Conservation (phyloP, 129 eudicot genomes). For the Lactuca saligna region DNA sequence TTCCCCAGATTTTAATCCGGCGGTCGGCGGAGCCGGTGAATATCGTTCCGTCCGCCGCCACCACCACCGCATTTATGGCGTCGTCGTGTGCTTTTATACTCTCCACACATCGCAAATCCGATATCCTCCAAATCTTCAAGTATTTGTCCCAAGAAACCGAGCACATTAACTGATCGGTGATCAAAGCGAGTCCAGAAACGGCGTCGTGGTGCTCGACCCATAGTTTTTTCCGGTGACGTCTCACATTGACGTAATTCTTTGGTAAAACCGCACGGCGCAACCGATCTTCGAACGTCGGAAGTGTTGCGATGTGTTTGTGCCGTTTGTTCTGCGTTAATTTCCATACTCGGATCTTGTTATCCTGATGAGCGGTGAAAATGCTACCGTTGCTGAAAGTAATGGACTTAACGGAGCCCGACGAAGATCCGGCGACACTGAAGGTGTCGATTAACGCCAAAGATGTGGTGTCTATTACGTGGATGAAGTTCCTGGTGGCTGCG, state of each 20-base stretch:
- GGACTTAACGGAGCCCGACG: slow-evolving; percentile 63
- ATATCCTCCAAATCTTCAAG: slow-evolving; percentile 54
- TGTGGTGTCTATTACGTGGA: slow-evolving; percentile 38
- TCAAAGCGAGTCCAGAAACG: slow-evolving; percentile 59
- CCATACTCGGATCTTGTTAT: slow-evolving; percentile 72
- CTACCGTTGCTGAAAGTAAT: slow-evolving; percentile 42
- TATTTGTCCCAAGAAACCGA: slow-evolving; percentile 83
- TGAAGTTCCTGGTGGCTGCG: slow-evolving; percentile 46
- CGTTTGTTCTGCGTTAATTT: slow-evolving; percentile 30
- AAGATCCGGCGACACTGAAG: slow-evolving; percentile 26
- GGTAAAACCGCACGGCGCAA: slow-evolving; percentile 47
- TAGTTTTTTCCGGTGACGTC: slow-evolving; percentile 60
- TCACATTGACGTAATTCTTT: slow-evolving; percentile 61
- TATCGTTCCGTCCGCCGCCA: slow-evolving; percentile 43
- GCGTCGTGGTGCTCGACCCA: slow-evolving; percentile 93
- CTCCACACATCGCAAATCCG: slow-evolving; percentile 45
- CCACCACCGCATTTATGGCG: slow-evolving; percentile 67
- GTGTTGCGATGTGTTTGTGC: slow-evolving; percentile 53
- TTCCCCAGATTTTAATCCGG: slow-evolving; percentile 54
- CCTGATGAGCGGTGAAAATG: slow-evolving; percentile 76
- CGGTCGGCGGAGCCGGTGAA: slow-evolving; percentile 78
- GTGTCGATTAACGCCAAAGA: slow-evolving; percentile 39
- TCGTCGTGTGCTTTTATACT: slow-evolving; percentile 78
- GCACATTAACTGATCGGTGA: slow-evolving; percentile 28
- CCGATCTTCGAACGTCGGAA: slow-evolving; percentile 69